Percentiles rank a stretch among this genome's conserved stretches.
Evolutionary conservation across 805 yeast species (phyloP).

Genomic region (Saturnispora sanitii): DNA sequence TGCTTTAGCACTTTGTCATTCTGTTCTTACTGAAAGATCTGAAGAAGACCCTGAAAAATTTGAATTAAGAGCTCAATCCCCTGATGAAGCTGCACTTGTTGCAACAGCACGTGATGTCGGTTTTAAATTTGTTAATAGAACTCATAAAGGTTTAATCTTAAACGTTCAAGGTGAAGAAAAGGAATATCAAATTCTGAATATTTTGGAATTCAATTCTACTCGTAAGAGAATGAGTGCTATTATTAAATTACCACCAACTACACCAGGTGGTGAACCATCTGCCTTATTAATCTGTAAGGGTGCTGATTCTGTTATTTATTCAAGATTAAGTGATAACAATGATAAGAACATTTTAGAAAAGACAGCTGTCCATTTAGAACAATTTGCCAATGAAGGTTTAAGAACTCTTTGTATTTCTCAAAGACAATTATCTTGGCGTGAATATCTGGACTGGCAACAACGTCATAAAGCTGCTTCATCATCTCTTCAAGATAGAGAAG

Average conservation of each 20-base stretch:
- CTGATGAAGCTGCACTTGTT: conserved; percentile 81
- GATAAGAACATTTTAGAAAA: conserved; percentile 37
- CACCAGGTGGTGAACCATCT: conserved; percentile 39
- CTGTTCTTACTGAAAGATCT: conserved; percentile 62
- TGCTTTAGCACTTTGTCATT: conserved; percentile 68
- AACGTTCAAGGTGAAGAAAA: conserved; percentile 61
- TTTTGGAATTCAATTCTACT: conserved; percentile 71
- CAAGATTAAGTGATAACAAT: conserved; percentile 43
- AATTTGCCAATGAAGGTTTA: conserved; percentile 74
- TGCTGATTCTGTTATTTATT: conserved; percentile 73
- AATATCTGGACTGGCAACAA: conserved; percentile 53
- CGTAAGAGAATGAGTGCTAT: conserved; percentile 85
- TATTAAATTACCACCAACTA: conserved; percentile 49
- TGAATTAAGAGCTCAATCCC: conserved; percentile 67
- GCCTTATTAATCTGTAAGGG: conserved; percentile 72
- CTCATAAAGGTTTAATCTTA: conserved; percentile 57
- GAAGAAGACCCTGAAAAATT: conserved; percentile 47
- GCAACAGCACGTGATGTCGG: conserved; percentile 76
- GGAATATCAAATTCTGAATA: conserved; percentile 62
- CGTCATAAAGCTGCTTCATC: conserved; percentile 58
- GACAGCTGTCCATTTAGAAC: conserved; percentile 68
- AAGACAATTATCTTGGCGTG: conserved; percentile 51
- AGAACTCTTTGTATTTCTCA: conserved; percentile 76
- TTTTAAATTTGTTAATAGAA: conserved; percentile 52
- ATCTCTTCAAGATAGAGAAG: conserved; percentile 53